Evolutionary conservation across 768 basidiomycete genomes (phyloP).

Genomic region (Lactarius hatsudake): DNA sequence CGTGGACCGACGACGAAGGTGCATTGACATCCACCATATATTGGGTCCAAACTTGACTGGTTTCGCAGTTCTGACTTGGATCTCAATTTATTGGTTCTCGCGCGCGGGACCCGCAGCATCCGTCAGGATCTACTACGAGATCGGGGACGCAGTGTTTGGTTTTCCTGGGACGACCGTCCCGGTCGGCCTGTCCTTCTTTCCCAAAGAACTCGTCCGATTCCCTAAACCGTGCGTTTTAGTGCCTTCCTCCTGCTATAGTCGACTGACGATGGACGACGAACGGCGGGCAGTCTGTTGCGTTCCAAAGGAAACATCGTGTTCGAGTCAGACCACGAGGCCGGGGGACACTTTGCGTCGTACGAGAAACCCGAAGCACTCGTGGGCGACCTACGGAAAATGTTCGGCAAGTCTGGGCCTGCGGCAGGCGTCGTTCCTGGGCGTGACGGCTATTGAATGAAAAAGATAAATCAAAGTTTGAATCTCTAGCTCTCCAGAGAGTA

Average conservation of each 20-base stretch:
- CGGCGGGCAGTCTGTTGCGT: constrained; percentile 25
- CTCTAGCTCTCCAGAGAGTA: not conserved
- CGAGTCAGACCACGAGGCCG: constrained; percentile 45
- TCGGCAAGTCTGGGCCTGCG: constrained; percentile 49
- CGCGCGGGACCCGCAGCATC: too few relatives aligned
- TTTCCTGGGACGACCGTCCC: constrained; percentile 36
- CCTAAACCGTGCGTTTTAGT: constrained; percentile 38
- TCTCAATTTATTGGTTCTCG: constrained; percentile 61
- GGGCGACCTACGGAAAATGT: constrained; percentile 54
- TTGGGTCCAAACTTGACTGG: not conserved
- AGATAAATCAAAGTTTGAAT: not conserved
- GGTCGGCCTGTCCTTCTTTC: constrained; percentile 51
- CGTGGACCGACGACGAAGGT: constrained; percentile 57
- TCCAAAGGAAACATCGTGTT: constrained; percentile 44
- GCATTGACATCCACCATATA: not conserved
- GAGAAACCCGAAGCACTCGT: constrained; percentile 50
- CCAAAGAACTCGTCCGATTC: constrained; percentile 42
- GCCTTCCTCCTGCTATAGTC: not conserved
- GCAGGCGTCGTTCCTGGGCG: constrained; percentile 42
- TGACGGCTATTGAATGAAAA: constrained; percentile 2
- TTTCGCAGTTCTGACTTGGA: too few relatives aligned
- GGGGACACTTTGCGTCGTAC: constrained; percentile 59
- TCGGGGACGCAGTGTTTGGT: not conserved
- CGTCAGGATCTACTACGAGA: constrained; percentile 57
- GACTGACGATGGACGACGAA: not conserved